These are phyloP conservation scores for Mercurialis annua DNA, from an alignment of 345 rosid genomes.

Conservation along the genomic window DNA sequence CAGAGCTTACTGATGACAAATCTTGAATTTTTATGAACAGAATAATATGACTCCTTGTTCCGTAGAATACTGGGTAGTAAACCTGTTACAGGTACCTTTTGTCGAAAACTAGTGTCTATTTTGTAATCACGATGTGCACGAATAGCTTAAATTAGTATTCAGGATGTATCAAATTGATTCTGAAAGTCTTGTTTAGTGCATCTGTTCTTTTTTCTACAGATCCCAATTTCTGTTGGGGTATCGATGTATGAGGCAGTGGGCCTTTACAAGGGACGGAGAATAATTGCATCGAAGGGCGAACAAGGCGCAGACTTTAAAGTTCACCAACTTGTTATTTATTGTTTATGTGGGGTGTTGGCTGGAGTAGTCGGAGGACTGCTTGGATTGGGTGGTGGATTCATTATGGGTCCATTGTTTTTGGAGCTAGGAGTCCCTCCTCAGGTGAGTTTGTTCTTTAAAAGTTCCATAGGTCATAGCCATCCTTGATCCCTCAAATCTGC, in stretches of 20 bases:
- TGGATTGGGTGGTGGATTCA: constrained; percentile 43
- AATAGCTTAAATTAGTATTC: neutral
- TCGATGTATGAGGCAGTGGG: constrained; percentile 32
- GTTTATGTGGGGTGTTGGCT: constrained; percentile 27
- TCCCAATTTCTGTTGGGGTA: constrained; percentile 39
- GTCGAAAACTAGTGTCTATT: neutral
- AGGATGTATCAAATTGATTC: too few species aligned
- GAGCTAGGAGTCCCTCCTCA: constrained; percentile 45
- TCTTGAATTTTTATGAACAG: constrained; percentile 25
- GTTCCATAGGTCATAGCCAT: too few species aligned
- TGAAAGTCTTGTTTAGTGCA: too few species aligned
- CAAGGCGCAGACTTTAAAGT: constrained; percentile 18
- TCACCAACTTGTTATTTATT: constrained; percentile 24
- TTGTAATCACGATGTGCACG: neutral
- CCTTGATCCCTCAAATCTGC: too few species aligned
- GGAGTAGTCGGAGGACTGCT: constrained; percentile 40
- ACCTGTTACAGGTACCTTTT: constrained; percentile 43
- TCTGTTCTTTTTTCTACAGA: constrained; percentile 19
- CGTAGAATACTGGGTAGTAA: constrained; percentile 40
- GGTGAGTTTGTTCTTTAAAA: constrained; percentile 20
- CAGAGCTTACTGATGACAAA: constrained; percentile 16
- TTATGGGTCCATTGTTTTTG: constrained; percentile 42
- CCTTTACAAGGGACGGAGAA: constrained; percentile 32
- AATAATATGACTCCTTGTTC: constrained; percentile 41
- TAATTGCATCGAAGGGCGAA: constrained; percentile 33